Percentiles rank a stretch among this genome's conserved stretches.
These are phyloP conservation scores for Moringa oleifera DNA, from an alignment of 345 rosid genomes.

Conservation along the genomic window DNA sequence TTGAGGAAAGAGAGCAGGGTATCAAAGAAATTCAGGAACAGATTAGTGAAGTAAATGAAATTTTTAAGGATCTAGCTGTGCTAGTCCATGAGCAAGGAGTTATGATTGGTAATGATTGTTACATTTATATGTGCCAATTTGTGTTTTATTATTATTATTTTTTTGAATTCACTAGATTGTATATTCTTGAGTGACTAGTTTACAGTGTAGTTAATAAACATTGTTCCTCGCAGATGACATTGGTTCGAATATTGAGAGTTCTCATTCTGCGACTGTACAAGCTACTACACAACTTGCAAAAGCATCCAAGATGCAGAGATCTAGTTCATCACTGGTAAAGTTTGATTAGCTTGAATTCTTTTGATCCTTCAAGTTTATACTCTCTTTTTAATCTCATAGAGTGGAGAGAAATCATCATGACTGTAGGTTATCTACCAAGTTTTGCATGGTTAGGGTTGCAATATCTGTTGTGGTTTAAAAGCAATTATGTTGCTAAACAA, in stretches of 20 bases:
- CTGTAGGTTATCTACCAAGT: neutral
- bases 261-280: constrained; percentile 53
- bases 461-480: neutral
- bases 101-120: constrained; percentile 44
- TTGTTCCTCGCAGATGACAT: constrained; percentile 50
- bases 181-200: neutral
- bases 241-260: constrained; percentile 51
- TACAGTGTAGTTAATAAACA: neutral
- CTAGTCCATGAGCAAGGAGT: constrained; percentile 60
- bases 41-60: constrained; percentile 67
- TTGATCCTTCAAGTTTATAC: neutral
- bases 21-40: constrained; percentile 67
- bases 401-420: too few species aligned
- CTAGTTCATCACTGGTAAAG: constrained; percentile 65
- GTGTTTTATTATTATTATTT: neutral
- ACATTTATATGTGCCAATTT: neutral
- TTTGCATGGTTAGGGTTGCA: neutral
- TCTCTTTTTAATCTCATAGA: neutral
- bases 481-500: neutral
- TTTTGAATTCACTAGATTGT: neutral
- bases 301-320: constrained; percentile 54
- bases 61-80: constrained; percentile 67
- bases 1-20: constrained; percentile 76
- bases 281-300: constrained; percentile 50
- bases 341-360: neutral